Evolutionary conservation across 2,329 filamentous ascomycete genomes (phyloP), one percentile per base, ranked within the genome.

Genomic region (Microsporum audouinii): DNA sequence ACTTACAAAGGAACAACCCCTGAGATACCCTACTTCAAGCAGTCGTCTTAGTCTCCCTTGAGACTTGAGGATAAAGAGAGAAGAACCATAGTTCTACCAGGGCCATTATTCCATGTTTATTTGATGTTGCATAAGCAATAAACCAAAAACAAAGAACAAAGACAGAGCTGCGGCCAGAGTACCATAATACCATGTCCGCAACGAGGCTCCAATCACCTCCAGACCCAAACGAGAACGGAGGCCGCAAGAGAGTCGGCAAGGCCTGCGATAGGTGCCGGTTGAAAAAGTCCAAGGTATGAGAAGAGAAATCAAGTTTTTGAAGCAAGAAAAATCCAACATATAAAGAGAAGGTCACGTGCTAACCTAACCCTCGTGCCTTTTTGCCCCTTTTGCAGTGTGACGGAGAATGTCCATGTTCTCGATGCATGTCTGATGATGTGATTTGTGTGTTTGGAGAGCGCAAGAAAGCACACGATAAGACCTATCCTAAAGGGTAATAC

Each of bases 391-490:
- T 60, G n/a, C 59, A 81, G 80, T 86, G 84, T 71, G 83, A 86
- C 68, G 84, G 84, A 65, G 76, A 80, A 41, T 81, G 76, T 66
- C 83, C 83, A 17, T 86, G 84, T 74, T 79, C 79, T 66, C 76
- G 84, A 63, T 86, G 84, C 72, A 81, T 81, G 68, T 78, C 81
- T 63, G 84, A 86, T 71, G 85, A 86, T 70, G 80, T 81, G 45
- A 83, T 85, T 63, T 86, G 84, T 66, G 80, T 84, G 3, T 86
- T 85, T 71, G 83, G 83, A 36, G 83, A 86, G 69, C 76, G 83
- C 60, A 86, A 85, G 71, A 85, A 85, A 76, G 80, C 81, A 5
- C 82, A 85, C 67, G 84, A 86, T 72, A 86, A 85, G 71, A 80
- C 85, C 55, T 85, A 86, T 70, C 84, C 84, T n/a, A 86, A 85